Conservation (phyloP, 768 basidiomycete species). For the Boletellus ananas region DNA sequence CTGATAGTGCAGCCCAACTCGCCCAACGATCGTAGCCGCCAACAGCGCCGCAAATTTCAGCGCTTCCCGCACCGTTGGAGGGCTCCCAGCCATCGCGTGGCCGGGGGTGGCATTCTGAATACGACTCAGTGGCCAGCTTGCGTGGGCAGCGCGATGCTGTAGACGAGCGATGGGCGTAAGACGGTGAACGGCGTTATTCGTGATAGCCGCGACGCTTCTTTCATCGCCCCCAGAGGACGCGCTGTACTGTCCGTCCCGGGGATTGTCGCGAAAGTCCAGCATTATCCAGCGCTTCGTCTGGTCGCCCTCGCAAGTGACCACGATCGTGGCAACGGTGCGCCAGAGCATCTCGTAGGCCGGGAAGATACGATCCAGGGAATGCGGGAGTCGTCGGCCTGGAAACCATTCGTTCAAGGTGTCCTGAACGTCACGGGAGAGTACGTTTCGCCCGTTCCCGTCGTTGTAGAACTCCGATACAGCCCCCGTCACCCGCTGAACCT, state of each 20-base stretch:
- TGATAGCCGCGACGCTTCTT: slow-evolving; percentile 21
- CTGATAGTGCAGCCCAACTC: slow-evolving; percentile 26
- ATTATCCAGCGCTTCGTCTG: slow-evolving; percentile 29
- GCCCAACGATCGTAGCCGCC: slow-evolving; percentile 39
- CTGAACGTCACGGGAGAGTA: slow-evolving; percentile 35
- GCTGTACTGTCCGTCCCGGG: slow-evolving; percentile 23
- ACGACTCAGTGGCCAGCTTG: slow-evolving; percentile 12
- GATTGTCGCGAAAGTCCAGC: slow-evolving; percentile 34
- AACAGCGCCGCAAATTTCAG: slow-evolving; percentile 50
- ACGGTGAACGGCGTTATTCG: slow-evolving; percentile 13
- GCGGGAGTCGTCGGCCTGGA: slow-evolving; percentile 19
- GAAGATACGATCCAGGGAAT: slow-evolving; percentile 49
- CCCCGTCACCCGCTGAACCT: slow-evolving; percentile 36
- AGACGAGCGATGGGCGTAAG: slow-evolving; percentile 18
- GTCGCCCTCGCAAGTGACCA: slow-evolving; percentile 31
- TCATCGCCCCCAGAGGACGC: slow-evolving; percentile 1
- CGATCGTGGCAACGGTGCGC: slow-evolving; percentile 52
- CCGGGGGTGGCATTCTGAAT: slow-evolving; percentile 8
- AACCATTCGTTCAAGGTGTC: slow-evolving; percentile 39
- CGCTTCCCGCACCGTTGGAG: slow-evolving; percentile 45
- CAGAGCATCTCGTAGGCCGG: slow-evolving; percentile 62
- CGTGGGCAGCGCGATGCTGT: neutral
- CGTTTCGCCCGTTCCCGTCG: slow-evolving; percentile 20
- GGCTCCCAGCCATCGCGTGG: slow-evolving; percentile 21
- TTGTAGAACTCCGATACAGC: slow-evolving; percentile 45